A percentile compares a stretch with the other conserved stretches of the same genome.
Conservation (phyloP, 371 early-diverging fungal species). For the Lichtheimia ramosa region DNA sequence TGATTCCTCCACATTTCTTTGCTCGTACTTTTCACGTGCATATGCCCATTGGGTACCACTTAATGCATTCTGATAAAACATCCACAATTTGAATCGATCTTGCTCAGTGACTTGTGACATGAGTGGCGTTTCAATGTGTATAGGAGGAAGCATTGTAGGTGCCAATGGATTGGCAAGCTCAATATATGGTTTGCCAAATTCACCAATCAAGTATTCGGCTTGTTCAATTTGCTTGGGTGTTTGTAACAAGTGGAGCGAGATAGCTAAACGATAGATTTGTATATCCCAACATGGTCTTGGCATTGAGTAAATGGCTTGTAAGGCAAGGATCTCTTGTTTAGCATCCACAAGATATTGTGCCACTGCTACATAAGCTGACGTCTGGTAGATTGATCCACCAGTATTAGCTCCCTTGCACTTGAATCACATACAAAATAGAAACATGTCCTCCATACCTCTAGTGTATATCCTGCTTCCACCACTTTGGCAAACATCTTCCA, state of each 20-base stretch:
- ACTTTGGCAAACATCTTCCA: conserved; percentile 43
- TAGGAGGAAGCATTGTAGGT: conserved; percentile 25
- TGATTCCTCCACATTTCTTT: conserved; percentile 9
- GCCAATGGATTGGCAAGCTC: conserved; percentile 36
- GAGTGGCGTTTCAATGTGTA: conserved; percentile 31
- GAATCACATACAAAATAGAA: background rate
- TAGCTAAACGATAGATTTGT: conserved; percentile 29
- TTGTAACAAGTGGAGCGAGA: conserved; percentile 37
- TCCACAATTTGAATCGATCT: conserved; percentile 33
- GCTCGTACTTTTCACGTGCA: conserved; percentile 16
- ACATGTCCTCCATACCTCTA: conserved; percentile 41
- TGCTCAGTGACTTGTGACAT: conserved; percentile 34
- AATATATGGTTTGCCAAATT: conserved; percentile 38
- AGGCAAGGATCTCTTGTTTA: conserved; percentile 19
- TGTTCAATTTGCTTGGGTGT: conserved; percentile 32
- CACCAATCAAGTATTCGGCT: conserved; percentile 31
- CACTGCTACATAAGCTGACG: conserved; percentile 26
- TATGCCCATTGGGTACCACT: conserved; percentile 28
- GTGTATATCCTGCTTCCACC: conserved; percentile 35
- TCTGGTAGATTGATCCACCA: conserved; percentile 4
- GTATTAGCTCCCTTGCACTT: background rate
- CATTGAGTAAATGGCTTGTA: conserved; percentile 40
- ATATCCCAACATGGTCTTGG: conserved; percentile 37
- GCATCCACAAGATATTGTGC: conserved; percentile 23
- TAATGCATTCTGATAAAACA: conserved; percentile 33